Evolutionary conservation across 495 filamentous ascomycete species (phyloP), one percentile per base, ranked within the genome.

Genomic region (Hypoxylon cercidicola): DNA sequence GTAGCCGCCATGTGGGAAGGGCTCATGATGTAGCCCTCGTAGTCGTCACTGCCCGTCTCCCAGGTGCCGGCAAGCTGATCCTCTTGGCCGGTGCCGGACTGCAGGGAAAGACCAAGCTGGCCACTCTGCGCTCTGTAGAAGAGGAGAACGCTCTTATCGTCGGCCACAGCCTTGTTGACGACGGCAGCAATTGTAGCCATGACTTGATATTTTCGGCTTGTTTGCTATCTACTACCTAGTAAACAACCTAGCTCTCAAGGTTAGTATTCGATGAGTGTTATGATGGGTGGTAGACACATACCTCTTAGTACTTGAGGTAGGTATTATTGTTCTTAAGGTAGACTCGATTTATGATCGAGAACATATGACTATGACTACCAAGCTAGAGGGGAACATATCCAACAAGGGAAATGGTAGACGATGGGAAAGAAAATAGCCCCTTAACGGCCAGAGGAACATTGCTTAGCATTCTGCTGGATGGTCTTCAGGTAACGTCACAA

Each of bases 1-100:
- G 28, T 23, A n/a, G 10, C 49, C 28, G 49, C 49, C 28, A 53
- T 53, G 32, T 35, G 32, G 28, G 49, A 53, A 23, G 49, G 49
- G 32, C 39, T 53, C 20, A 53, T 32, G 32, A 53, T 53, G 49
- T 53, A 53, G 28, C 49, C 49, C 34, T 35, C 39, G 32, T 53
- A 53, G 32, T 53, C 49, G 28, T 39, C 49, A n/a, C 39, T 37
- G 16, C 49, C 49, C n/a, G 49, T 35, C 32, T 53, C 28, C 49
- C 49, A 53, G 12, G 11, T 18, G 15, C 32, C 49, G n/a, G 28
- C 39, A 35, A 28, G 49, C 32, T 53, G 49, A 37, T 53, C 49
- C 12, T 53, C 49, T 15, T 16, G 15, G 32, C n/a, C 28, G 32
- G 28, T 53, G 15, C 49, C 49, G 32, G 49, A 53, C 28, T 53